phyloP scores from a whole-genome alignment of 2,329 filamentous ascomycete species.

The Colletotrichum spaethianum region DNA sequence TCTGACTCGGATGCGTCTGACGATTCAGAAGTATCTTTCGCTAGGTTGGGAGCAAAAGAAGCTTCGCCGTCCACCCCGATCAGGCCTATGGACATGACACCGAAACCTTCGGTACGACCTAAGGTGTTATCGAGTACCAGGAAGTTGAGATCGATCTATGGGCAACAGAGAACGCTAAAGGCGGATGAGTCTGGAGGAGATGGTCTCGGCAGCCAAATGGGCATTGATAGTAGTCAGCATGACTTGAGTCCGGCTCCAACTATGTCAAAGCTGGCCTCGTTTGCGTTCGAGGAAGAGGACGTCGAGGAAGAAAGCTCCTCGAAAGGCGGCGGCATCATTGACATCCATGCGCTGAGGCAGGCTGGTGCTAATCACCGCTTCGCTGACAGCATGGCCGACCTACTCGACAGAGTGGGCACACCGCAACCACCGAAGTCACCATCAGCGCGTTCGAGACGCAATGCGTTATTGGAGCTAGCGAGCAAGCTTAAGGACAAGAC shows the following conservation, averaged over 20 bases:
- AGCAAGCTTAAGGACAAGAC: slow-evolving; percentile 72
- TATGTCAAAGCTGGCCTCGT: slow-evolving; percentile 41
- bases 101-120: slow-evolving; percentile 28
- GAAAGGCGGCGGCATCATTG: slow-evolving; percentile 67
- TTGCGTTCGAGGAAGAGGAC: slow-evolving; percentile 59
- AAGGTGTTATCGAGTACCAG: slow-evolving; percentile 26
- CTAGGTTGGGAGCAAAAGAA: not conserved
- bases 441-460: slow-evolving; percentile 67
- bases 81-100: slow-evolving; percentile 12
- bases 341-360: slow-evolving; percentile 76
- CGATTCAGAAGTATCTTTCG: not conserved
- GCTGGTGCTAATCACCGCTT: slow-evolving; percentile 77
- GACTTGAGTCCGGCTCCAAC: slow-evolving; percentile 34
- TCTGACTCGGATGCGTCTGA: slow-evolving; percentile 33
- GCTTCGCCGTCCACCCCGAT: slow-evolving; percentile 21
- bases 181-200: slow-evolving; percentile 47
- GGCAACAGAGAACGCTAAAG: slow-evolving; percentile 50
- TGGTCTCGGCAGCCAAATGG: slow-evolving; percentile 45
- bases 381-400: slow-evolving; percentile 75
- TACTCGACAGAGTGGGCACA: slow-evolving; percentile 71
- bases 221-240: slow-evolving; percentile 43
- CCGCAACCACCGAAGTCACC: slow-evolving; percentile 61
- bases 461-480: slow-evolving; percentile 72
- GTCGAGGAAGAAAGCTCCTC: slow-evolving; percentile 56
- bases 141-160: slow-evolving; percentile 39